These are phyloP conservation scores for Orbilia blumenaviensis DNA, from an alignment of 2,329 filamentous ascomycete species.

Conservation along the genomic window DNA sequence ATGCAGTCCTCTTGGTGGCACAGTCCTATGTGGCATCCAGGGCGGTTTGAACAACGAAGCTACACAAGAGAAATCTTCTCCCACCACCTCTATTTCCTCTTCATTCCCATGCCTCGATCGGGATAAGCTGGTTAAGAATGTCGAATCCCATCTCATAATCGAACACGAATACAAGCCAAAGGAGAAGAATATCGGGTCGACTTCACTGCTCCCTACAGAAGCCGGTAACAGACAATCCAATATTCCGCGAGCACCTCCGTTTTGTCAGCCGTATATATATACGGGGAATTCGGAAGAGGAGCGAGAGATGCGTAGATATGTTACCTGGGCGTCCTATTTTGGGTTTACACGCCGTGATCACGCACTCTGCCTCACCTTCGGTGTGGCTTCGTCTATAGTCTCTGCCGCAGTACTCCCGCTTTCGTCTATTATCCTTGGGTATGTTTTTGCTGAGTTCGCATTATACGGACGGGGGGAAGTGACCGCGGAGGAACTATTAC, in stretches of 20 bases:
- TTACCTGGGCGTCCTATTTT: slow-evolving; percentile 55
- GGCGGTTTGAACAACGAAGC: background rate
- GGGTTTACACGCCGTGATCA: slow-evolving; percentile 53
- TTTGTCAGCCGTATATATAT: background rate
- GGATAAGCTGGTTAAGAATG: slow-evolving; percentile 26
- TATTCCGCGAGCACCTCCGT: background rate
- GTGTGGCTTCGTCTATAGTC: slow-evolving; percentile 58
- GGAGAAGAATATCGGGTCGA: background rate
- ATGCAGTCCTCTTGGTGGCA: background rate
- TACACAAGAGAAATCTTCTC: slow-evolving; percentile 5
- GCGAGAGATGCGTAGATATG: slow-evolving; percentile 38
- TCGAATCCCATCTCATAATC: background rate
- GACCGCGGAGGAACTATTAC: slow-evolving; percentile 66
- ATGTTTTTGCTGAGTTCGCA: slow-evolving; percentile 68
- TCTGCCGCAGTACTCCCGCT: slow-evolving; percentile 60
- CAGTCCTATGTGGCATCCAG: background rate
- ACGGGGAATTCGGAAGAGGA: background rate
- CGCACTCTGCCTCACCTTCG: slow-evolving; percentile 47
- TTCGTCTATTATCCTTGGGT: slow-evolving; percentile 55
- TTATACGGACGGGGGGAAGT: slow-evolving; percentile 70
- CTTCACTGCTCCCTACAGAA: background rate
- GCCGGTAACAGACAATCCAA: background rate
- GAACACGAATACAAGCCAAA: background rate
- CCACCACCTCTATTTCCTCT: slow-evolving; percentile 1
- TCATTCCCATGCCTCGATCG: slow-evolving; percentile 6